phyloP scores from a whole-genome alignment of 2,329 filamentous ascomycete species.

The Talaromyces funiculosus region DNA sequence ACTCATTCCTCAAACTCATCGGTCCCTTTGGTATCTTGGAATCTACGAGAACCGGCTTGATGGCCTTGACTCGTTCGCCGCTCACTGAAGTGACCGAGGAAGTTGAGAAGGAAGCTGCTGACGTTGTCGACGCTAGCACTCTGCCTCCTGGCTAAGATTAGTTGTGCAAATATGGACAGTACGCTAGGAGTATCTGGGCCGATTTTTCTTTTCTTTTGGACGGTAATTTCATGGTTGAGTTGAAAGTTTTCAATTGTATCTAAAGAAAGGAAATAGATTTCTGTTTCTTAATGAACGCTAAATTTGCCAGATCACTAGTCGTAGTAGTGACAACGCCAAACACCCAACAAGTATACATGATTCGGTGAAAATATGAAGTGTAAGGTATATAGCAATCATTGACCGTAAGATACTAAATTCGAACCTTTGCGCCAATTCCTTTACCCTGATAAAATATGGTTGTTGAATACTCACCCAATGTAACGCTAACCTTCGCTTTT shows the following conservation, averaged over 20 bases:
- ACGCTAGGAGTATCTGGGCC: background rate
- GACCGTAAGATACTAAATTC: slow-evolving; percentile 16
- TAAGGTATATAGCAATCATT: background rate
- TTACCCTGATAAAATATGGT: slow-evolving; percentile 63
- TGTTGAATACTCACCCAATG: slow-evolving; percentile 69
- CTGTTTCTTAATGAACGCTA: background rate
- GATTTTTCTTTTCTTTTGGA: background rate
- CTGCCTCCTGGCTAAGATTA: slow-evolving; percentile 72
- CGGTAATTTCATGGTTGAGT: background rate
- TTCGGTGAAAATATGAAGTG: background rate
- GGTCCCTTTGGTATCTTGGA: slow-evolving; percentile 93
- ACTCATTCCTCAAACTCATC: slow-evolving; percentile 96
- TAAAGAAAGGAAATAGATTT: background rate
- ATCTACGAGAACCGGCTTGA: slow-evolving; percentile 89
- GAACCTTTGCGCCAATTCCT: slow-evolving; percentile 64
- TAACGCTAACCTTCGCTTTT: slow-evolving; percentile 66
- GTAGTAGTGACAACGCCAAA: background rate
- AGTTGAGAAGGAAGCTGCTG: slow-evolving; percentile 78
- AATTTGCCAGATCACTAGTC: background rate
- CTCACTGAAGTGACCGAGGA: slow-evolving; percentile 70
- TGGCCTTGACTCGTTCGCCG: slow-evolving; percentile 92
- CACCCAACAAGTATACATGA: background rate
- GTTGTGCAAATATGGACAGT: background rate
- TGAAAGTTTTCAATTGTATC: background rate
- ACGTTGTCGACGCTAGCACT: slow-evolving; percentile 89